A percentile compares a stretch with the other conserved stretches of the same genome.
Conservation (phyloP, 495 filamentous ascomycete species). For the Penicillium dipodomyicola region DNA sequence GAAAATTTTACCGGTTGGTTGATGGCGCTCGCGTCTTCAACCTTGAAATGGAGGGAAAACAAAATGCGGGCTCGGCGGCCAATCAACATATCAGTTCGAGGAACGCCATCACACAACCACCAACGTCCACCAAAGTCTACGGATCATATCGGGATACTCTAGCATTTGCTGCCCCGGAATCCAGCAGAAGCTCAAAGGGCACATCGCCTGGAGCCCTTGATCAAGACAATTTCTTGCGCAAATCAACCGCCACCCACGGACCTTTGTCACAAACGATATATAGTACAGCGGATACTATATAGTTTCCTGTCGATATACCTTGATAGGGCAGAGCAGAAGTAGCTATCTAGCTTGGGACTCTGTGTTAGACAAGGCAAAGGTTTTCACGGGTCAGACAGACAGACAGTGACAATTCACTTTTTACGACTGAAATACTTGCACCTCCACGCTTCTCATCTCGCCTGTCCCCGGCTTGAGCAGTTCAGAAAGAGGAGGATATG, state of each 20-base stretch:
- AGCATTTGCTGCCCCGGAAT: not conserved
- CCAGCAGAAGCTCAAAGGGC: not conserved
- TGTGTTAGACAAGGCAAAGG: conserved; percentile 43
- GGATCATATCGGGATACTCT: not conserved
- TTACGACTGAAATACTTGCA: conserved; percentile 40
- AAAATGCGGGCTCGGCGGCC: conserved; percentile 1
- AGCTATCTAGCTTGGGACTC: conserved; percentile 51
- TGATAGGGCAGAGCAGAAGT: conserved; percentile 61
- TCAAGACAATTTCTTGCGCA: not conserved
- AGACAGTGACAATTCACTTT: conserved; percentile 45
- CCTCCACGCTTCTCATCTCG: conserved; percentile 23
- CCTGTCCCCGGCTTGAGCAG: conserved; percentile 13
- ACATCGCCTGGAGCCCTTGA: not conserved
- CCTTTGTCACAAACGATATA: conserved; percentile 41
- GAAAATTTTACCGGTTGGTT: not conserved
- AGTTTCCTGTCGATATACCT: conserved; percentile 66
- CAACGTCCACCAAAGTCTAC: not conserved
- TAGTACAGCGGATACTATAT: conserved; percentile 61
- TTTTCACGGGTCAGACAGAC: conserved; percentile 36
- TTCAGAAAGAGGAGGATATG: conserved; percentile 5
- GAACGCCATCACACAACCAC: not conserved
- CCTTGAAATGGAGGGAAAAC: not conserved
- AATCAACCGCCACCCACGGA: conserved; percentile 21
- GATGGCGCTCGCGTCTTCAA: not conserved
- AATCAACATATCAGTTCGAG: not conserved